Base-by-base conservation (phyloP, 176 grass and related monocot species). In the Carex littledalei region DNA sequence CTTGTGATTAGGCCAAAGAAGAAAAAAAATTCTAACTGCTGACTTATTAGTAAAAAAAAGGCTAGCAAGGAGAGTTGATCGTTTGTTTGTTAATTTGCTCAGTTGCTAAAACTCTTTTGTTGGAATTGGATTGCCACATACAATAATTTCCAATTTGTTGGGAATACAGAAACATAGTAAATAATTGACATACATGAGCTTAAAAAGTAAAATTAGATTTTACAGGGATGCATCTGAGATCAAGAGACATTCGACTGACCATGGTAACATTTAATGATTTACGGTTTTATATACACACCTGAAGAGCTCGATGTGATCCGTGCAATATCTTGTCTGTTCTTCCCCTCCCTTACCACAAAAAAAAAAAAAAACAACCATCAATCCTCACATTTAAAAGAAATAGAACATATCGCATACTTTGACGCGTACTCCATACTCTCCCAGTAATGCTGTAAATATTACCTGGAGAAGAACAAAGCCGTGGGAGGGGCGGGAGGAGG, bases 401-500 rank as follows among this genome's bases (percentile, higher is more conserved):
- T 11, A 78, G n/a, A 52, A 55, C 2, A 3, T 1, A 63, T 81
- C 18, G 58, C 12, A 67, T 20, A 22, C 50, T 69, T 18, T 10
- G 21, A 26, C 52, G 18, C 62, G 32, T n/a, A 60, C 35, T 67
- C 34, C 21, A 17, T 47, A 52, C 2, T 50, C 26, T 34, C 13
- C 17, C 1, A 75, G 55, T 58, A 26, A 21, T 61, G 34, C 5
- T 55, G 67, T 3, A 64, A 55, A 5, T 65, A 75, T 1, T 31
- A 97, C 95, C 95, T 98, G 91, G 80, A 98, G 92, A 67, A 98
- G 63, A 70, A 89, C 79, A 80, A 98, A 85, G 15, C 89, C 92
- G 16, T 58, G 84, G 41, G 81, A 79, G 45, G 92, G 89, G 8
- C 89, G 86, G 0, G 31, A 88, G 63, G 88, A 81, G 57, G 80